Evolutionary conservation across 345 rosid species (phyloP).

Genomic region (Alliaria petiolata): DNA sequence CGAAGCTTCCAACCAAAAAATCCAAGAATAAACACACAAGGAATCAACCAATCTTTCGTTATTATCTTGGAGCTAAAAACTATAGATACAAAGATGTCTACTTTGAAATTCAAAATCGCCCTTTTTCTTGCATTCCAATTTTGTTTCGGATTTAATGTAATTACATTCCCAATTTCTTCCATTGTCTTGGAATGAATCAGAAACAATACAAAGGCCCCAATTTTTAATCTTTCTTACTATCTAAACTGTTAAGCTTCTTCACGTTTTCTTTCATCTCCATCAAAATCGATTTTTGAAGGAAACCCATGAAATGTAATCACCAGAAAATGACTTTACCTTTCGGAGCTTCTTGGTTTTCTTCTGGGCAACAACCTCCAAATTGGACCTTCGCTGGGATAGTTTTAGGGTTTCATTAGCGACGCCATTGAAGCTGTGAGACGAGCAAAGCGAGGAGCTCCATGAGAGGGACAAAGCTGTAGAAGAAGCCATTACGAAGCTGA

Average conservation of each 20-base stretch:
- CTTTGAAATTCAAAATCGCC: neutral
- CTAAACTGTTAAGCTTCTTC: neutral
- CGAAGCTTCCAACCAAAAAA: too few species aligned
- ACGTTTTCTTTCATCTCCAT: neutral
- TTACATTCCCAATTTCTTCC: neutral
- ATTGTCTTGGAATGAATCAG: neutral
- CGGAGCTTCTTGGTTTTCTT: slow-evolving; percentile 78
- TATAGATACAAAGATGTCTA: neutral
- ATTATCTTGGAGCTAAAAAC: neutral
- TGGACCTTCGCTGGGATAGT: slow-evolving; percentile 36
- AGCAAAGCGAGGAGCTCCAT: slow-evolving; percentile 50
- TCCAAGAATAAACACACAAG: neutral
- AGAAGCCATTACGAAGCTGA: slow-evolving; percentile 42
- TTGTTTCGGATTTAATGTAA: too few species aligned
- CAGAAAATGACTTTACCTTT: slow-evolving; percentile 40
- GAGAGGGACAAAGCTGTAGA: slow-evolving; percentile 57
- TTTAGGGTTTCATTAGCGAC: slow-evolving; percentile 38
- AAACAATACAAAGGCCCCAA: neutral
- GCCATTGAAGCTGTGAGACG: slow-evolving; percentile 41
- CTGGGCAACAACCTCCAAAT: slow-evolving; percentile 47
- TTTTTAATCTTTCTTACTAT: neutral
- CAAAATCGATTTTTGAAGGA: neutral
- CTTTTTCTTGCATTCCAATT: neutral
- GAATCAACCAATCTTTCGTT: neutral
- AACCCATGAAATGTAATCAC: neutral